phyloP scores from a whole-genome alignment of 257 asterid species.

The Solanum arcanum region DNA sequence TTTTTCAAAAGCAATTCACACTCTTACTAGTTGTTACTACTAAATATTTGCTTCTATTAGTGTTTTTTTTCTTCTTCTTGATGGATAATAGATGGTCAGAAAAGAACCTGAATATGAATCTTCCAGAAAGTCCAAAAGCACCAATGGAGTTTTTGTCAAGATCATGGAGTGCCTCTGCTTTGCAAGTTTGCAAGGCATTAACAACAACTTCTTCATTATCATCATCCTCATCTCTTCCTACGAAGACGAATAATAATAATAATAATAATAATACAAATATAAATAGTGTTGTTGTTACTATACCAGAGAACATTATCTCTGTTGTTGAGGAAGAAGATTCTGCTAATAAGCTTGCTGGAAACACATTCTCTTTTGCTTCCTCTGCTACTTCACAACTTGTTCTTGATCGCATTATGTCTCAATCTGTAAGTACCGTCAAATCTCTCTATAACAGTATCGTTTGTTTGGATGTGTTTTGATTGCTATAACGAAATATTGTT shows the following conservation, averaged over 20 bases:
- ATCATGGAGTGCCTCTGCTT: conserved; percentile 95
- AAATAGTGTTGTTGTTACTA: conserved; percentile 2
- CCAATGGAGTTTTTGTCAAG: conserved; percentile 95
- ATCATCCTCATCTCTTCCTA: conserved; percentile 9
- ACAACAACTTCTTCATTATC: conserved; percentile 33
- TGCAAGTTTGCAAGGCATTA: conserved; percentile 63
- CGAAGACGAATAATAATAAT: not conserved
- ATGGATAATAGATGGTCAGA: conserved; percentile 69
- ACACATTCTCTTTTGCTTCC: conserved; percentile 87
- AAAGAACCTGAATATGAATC: conserved; percentile 31
- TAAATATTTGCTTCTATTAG: not conserved
- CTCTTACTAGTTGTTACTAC: not conserved
- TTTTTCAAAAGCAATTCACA: not conserved
- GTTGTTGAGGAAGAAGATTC: conserved; percentile 51
- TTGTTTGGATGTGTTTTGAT: no score
- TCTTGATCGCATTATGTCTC: conserved; percentile 96
- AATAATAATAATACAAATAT: not conserved
- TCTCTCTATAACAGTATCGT: no score
- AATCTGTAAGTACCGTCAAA: conserved; percentile 43
- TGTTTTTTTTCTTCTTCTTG: no score
- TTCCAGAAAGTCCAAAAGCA: conserved; percentile 95
- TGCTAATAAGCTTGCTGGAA: conserved; percentile 65
- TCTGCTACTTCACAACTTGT: conserved; percentile 96
- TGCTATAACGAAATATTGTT: not conserved
- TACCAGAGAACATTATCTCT: conserved; percentile 33